phyloP scores from a whole-genome alignment of 352 stramenopile genomes.

The Pythium oligandrum region DNA sequence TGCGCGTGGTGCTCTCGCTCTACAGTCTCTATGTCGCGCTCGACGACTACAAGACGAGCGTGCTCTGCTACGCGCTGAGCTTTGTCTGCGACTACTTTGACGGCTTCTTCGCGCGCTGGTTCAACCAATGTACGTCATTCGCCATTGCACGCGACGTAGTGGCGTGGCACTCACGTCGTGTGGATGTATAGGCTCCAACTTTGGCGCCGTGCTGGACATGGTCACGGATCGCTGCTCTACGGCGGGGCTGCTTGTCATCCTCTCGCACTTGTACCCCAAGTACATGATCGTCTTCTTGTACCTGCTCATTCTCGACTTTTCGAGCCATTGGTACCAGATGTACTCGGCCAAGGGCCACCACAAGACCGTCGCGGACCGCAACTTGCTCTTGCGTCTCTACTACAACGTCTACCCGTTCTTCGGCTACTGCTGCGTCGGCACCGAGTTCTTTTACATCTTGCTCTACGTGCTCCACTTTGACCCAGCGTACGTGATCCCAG shows the following conservation, averaged over 20 bases:
- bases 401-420: conserved; percentile 92
- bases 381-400: conserved; percentile 94
- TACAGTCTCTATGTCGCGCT: conserved; percentile 82
- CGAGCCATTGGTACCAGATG: conserved; percentile 98
- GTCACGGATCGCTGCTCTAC: conserved; percentile 97
- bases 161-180: neutral
- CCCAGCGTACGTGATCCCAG: conserved; percentile 54
- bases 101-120: conserved; percentile 94
- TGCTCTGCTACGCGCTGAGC: conserved; percentile 91
- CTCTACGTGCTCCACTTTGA: conserved; percentile 88
- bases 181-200: conserved; percentile 72
- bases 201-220: conserved; percentile 97
- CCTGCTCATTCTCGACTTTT: conserved; percentile 95
- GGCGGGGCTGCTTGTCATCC: conserved; percentile 91
- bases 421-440: conserved; percentile 90
- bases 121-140: conserved; percentile 88
- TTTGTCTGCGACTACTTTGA: conserved; percentile 98
- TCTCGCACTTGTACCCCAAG: conserved; percentile 89
- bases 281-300: conserved; percentile 81
- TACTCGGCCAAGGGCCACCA: conserved; percentile 94
- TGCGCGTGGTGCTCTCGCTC: conserved; percentile 82
- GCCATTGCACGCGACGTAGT: neutral
- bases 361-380: conserved; percentile 91
- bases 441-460: conserved; percentile 90
- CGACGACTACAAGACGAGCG: conserved; percentile 66